Percentiles rank a stretch among this genome's conserved stretches.
Evolutionary conservation across 2,329 filamentous ascomycete species (phyloP).

Genomic region (Fulvia fulva): DNA sequence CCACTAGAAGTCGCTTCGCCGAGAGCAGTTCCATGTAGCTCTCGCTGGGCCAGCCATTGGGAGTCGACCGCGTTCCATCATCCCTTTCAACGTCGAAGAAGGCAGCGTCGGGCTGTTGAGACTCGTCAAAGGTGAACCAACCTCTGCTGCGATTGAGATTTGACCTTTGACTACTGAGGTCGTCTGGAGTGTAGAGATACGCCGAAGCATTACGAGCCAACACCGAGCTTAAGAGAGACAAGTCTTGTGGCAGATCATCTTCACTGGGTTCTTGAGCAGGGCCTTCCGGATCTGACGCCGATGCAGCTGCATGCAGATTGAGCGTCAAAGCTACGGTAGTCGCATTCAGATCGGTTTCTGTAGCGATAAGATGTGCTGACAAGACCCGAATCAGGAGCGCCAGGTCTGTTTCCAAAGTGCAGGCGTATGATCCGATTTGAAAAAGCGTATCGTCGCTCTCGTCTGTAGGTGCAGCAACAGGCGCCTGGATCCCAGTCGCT

Average conservation of each 20-base stretch:
- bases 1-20: slow-evolving; percentile 49
- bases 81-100: slow-evolving; percentile 48
- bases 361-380: slow-evolving; percentile 50
- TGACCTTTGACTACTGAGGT: slow-evolving; percentile 49
- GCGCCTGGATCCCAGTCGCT: slow-evolving; percentile 3
- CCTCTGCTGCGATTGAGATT: slow-evolving; percentile 51
- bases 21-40: slow-evolving; percentile 52
- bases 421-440: slow-evolving; percentile 51
- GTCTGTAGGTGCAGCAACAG: neutral
- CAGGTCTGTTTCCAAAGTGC: slow-evolving; percentile 52
- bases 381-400: slow-evolving; percentile 49
- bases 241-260: slow-evolving; percentile 42
- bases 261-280: slow-evolving; percentile 39
- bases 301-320: slow-evolving; percentile 57
- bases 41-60: slow-evolving; percentile 62
- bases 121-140: slow-evolving; percentile 49
- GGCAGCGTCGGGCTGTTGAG: slow-evolving; percentile 45
- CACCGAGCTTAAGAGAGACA: slow-evolving; percentile 45
- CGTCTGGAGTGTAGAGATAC: slow-evolving; percentile 53
- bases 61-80: slow-evolving; percentile 42
- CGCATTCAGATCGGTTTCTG: slow-evolving; percentile 53
- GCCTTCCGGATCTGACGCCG: slow-evolving; percentile 39
- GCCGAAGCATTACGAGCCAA: slow-evolving; percentile 47
- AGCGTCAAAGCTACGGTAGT: slow-evolving; percentile 52
- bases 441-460: slow-evolving; percentile 17